Percentiles rank a stretch among this genome's conserved stretches.
Evolutionary conservation across 257 asterid species (phyloP).

Genomic region (Gentiana straminea): DNA sequence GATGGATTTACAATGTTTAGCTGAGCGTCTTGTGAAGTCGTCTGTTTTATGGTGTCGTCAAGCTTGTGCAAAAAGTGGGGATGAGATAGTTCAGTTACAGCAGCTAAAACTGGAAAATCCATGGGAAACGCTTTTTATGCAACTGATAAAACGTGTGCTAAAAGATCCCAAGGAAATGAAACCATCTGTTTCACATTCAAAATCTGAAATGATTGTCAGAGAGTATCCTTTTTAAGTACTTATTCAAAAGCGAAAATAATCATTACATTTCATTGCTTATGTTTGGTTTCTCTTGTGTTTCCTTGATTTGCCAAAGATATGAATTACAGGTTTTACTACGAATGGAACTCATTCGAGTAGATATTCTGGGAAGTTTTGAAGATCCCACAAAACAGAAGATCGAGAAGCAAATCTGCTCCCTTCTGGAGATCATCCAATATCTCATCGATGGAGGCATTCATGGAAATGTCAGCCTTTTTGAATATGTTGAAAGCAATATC

Average conservation of each 20-base stretch:
- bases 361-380: constrained; percentile 29
- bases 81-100: constrained; percentile 21
- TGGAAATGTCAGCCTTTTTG: constrained; percentile 64
- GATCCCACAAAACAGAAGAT: constrained; percentile 58
- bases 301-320: constrained; percentile 54
- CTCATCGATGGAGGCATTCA: constrained; percentile 88
- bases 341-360: constrained; percentile 68
- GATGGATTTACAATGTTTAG: constrained; percentile 68
- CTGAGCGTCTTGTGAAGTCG: constrained; percentile 59
- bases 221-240: constrained; percentile 54
- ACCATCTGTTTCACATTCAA: constrained; percentile 22
- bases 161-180: constrained; percentile 75
- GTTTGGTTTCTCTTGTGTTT: constrained; percentile 9
- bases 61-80: constrained; percentile 20
- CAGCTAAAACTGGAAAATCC: constrained; percentile 20
- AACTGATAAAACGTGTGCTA: constrained; percentile 36
- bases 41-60: constrained; percentile 37
- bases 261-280: neutral
- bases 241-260: neutral
- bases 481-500: constrained; percentile 73
- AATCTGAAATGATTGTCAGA: constrained; percentile 46
- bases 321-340: constrained; percentile 94
- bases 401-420: constrained; percentile 75
- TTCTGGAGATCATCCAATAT: constrained; percentile 77
- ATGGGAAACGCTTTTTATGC: constrained; percentile 16